Conservation (phyloP, 2,329 filamentous ascomycete genomes). For the Colletotrichum spaethianum region DNA sequence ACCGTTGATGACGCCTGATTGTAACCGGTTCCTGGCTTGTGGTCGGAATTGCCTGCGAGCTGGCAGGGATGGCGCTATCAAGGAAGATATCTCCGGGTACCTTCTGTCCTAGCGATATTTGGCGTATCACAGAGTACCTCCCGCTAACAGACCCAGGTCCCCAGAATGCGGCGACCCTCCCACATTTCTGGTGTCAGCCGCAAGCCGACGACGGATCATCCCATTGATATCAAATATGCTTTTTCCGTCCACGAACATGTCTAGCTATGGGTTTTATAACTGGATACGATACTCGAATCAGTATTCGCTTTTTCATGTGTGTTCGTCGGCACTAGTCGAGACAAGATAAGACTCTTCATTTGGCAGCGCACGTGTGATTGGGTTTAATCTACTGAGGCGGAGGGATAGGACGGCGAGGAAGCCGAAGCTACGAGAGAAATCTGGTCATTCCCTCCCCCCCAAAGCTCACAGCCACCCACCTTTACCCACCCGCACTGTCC, state of each 20-base stretch:
- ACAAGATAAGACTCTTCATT: not conserved
- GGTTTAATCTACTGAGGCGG: conserved; percentile 17
- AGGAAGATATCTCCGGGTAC: conserved; percentile 10
- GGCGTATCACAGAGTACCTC: not conserved
- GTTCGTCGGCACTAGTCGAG: not conserved
- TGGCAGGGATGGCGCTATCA: conserved; percentile 35
- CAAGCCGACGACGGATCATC: conserved; percentile 32
- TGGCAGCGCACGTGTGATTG: not conserved
- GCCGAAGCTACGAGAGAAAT: conserved; percentile 1
- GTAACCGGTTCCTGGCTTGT: conserved; percentile 29
- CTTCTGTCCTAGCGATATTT: fast-evolving
- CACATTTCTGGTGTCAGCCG: conserved; percentile 38
- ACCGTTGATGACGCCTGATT: conserved; percentile 23
- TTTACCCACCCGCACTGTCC: not conserved
- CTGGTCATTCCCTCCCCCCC: conserved; percentile 10
- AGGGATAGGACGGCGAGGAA: not conserved
- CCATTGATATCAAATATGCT: conserved; percentile 15
- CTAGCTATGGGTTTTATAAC: too few species aligned
- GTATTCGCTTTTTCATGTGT: too few species aligned
- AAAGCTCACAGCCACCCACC: conserved; percentile 35
- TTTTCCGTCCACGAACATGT: not conserved
- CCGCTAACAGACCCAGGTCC: not conserved
- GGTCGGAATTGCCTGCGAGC: conserved; percentile 38
- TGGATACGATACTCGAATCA: not conserved
- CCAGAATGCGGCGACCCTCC: conserved; percentile 36